Conservation (phyloP, 2,329 filamentous ascomycete genomes). For the Uncinocarpus reesii region DNA sequence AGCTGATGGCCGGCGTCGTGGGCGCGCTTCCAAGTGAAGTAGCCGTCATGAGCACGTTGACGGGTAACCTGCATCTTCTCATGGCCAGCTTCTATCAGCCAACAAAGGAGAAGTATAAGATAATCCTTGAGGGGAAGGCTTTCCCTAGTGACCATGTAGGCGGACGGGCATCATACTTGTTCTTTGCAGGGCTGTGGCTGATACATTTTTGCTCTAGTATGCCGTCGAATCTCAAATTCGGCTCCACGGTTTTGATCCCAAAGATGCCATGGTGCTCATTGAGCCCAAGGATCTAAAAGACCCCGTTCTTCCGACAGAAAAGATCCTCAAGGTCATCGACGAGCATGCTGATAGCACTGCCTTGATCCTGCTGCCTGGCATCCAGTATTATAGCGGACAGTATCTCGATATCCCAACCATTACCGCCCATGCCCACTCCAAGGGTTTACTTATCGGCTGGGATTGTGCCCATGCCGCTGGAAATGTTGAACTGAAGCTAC, state of each 20-base stretch:
- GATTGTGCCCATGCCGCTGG: conserved; percentile 79
- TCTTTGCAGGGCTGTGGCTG: neutral
- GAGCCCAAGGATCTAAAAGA: conserved; percentile 46
- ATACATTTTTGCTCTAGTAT: conserved; percentile 45
- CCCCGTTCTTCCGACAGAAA: conserved; percentile 57
- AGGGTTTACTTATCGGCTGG: conserved; percentile 69
- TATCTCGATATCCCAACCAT: conserved; percentile 73
- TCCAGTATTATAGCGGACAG: conserved; percentile 89
- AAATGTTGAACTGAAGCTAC: conserved; percentile 67
- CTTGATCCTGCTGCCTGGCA: conserved; percentile 68
- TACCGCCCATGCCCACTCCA: conserved; percentile 62
- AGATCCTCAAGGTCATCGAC: conserved; percentile 64
- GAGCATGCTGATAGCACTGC: conserved; percentile 62
- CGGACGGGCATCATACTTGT: conserved; percentile 1
- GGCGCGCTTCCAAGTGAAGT: conserved; percentile 64
- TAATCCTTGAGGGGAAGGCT: conserved; percentile 80
- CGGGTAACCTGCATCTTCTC: conserved; percentile 67
- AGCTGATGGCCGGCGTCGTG: conserved; percentile 60
- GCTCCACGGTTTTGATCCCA: conserved; percentile 57
- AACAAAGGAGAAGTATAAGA: conserved; percentile 56
- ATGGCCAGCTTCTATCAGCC: conserved; percentile 78
- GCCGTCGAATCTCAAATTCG: conserved; percentile 71
- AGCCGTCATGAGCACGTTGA: conserved; percentile 80
- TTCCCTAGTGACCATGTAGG: conserved; percentile 76
- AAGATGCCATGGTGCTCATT: conserved; percentile 62